Evolutionary conservation across 2,329 filamentous ascomycete genomes (phyloP).

Genomic region (Didymella sp.): DNA sequence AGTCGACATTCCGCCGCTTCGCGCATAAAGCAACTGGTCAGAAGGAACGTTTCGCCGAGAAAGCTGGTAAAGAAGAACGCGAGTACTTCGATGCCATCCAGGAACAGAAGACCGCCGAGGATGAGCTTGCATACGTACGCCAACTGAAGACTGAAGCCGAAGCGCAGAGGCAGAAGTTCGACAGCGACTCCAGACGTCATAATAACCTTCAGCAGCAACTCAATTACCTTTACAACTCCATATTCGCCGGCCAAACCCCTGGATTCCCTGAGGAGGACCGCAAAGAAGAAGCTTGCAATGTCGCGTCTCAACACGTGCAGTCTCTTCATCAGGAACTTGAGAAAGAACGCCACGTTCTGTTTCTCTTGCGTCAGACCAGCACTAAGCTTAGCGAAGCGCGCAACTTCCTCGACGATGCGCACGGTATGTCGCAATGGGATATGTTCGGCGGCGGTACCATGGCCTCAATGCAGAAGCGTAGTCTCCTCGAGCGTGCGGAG

Average conservation of each 20-base stretch:
- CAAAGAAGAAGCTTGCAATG: conserved; percentile 32
- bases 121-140: conserved; percentile 35
- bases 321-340: conserved; percentile 29
- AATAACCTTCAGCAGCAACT: conserved; percentile 35
- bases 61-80: conserved; percentile 46
- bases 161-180: conserved; percentile 21
- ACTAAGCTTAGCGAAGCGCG: conserved; percentile 33
- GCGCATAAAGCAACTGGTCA: conserved; percentile 42
- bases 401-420: conserved; percentile 32
- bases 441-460: conserved; percentile 60
- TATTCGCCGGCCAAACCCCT: conserved; percentile 43
- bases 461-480: conserved; percentile 62
- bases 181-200: conserved; percentile 28
- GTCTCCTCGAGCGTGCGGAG: conserved; percentile 59
- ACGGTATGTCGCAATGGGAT: conserved; percentile 49
- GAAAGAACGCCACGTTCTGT: conserved; percentile 35
- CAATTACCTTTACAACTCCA: conserved; percentile 40
- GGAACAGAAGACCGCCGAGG: conserved; percentile 42
- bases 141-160: conserved; percentile 39
- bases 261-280: conserved; percentile 44
- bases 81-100: conserved; percentile 47
- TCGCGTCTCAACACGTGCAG: conserved; percentile 22
- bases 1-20: conserved; percentile 41
- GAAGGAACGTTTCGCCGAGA: conserved; percentile 38
- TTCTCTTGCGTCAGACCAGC: conserved; percentile 34